Evolutionary conservation across 2,329 filamentous ascomycete genomes (phyloP).

Genomic region (Dendrostoma leiphaemia): DNA sequence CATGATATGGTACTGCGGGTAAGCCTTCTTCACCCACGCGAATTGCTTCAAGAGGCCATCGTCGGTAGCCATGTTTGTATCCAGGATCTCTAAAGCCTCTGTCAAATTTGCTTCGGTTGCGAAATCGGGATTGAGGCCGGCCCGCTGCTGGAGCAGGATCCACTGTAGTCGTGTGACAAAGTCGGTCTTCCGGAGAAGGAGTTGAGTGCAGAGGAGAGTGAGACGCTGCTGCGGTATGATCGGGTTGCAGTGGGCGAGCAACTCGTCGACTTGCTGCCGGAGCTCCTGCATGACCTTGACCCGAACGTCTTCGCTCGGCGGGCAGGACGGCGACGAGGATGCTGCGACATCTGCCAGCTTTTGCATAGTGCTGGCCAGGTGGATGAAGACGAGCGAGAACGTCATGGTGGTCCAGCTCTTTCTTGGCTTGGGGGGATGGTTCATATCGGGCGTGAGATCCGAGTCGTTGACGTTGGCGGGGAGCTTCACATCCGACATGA

Average conservation of each 20-base stretch:
- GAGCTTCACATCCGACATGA: conserved; percentile 37
- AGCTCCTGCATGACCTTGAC: not conserved
- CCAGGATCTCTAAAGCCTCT: conserved; percentile 11
- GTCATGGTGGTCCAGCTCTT: conserved; percentile 58
- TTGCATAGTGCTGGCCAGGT: conserved; percentile 47
- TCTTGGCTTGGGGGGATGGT: conserved; percentile 43
- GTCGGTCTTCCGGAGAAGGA: conserved; percentile 14
- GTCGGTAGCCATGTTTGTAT: not conserved
- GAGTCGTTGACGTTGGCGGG: conserved; percentile 56
- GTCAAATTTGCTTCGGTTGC: conserved; percentile 24
- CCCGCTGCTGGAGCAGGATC: conserved; percentile 6
- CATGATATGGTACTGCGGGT: conserved; percentile 16
- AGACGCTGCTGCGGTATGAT: conserved; percentile 17
- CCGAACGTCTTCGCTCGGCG: conserved; percentile 26
- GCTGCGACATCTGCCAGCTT: conserved; percentile 40
- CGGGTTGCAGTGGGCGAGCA: conserved; percentile 17
- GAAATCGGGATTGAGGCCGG: conserved; percentile 5
- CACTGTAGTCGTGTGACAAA: conserved; percentile 18
- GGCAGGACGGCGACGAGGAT: not conserved
- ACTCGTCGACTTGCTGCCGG: not conserved
- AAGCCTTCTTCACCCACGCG: conserved; percentile 8
- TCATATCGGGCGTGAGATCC: conserved; percentile 48
- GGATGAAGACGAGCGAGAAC: conserved; percentile 51
- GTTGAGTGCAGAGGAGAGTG: not conserved
- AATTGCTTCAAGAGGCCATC: conserved; percentile 11